Conservation (phyloP, 768 basidiomycete genomes). For the Tephrocybe rancida region DNA sequence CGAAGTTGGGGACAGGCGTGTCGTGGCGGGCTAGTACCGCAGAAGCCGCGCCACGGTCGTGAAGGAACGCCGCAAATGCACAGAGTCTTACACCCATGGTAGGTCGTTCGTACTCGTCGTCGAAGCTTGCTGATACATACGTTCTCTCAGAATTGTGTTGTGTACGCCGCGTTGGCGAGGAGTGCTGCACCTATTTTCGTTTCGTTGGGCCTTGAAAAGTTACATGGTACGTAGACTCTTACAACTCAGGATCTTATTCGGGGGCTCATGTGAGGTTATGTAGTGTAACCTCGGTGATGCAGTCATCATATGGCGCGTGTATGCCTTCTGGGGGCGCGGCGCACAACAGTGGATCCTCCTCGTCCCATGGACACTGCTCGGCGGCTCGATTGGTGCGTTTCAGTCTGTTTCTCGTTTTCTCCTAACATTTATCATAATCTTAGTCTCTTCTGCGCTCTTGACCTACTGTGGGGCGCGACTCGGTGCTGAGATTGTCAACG, state of each 20-base stretch:
- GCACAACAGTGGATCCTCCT: slow-evolving; percentile 1
- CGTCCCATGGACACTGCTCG: slow-evolving; percentile 5
- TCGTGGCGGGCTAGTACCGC: too few relatives aligned
- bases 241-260: neutral
- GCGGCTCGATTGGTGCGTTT: neutral
- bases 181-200: too few relatives aligned
- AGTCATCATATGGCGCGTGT: slow-evolving; percentile 11
- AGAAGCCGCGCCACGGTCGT: too few relatives aligned
- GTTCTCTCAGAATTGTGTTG: too few relatives aligned
- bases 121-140: too few relatives aligned
- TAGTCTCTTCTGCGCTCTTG: slow-evolving; percentile 3
- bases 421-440: neutral
- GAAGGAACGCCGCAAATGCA: too few relatives aligned
- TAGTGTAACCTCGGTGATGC: slow-evolving; percentile 9
- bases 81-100: too few relatives aligned
- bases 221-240: slow-evolving; percentile 6
- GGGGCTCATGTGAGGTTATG: neutral
- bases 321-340: slow-evolving; percentile 1
- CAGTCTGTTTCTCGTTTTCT: neutral
- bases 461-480: slow-evolving; percentile 8
- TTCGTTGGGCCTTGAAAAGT: too few relatives aligned
- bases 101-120: too few relatives aligned
- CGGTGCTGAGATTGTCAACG: slow-evolving; percentile 9
- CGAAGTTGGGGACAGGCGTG: too few relatives aligned
- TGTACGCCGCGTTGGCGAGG: too few relatives aligned